A percentile compares a stretch with the other conserved stretches of the same genome.
phyloP scores from a whole-genome alignment of 2,329 filamentous ascomycete species.

The Knufia fluminis region DNA sequence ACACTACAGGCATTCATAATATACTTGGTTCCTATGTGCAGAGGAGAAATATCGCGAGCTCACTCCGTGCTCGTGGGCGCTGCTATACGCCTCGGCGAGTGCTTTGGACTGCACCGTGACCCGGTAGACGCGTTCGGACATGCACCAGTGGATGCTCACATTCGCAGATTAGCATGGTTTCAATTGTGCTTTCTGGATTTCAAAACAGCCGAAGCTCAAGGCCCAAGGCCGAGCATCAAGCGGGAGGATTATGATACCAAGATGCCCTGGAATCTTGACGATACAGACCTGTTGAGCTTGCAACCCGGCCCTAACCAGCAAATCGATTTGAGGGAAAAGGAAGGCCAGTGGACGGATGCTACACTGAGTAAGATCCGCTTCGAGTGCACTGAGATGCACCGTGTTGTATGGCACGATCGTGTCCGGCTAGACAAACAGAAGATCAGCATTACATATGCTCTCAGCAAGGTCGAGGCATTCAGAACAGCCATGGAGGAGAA shows the following conservation, averaged over 20 bases:
- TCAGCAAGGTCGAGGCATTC: slow-evolving; percentile 62
- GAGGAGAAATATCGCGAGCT: slow-evolving; percentile 61
- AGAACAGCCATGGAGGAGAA: slow-evolving; percentile 54
- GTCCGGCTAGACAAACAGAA: slow-evolving; percentile 54
- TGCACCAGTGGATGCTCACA: slow-evolving; percentile 58
- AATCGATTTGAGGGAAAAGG: slow-evolving; percentile 14
- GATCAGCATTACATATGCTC: slow-evolving; percentile 52
- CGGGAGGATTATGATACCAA: slow-evolving; percentile 66
- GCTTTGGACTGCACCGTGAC: slow-evolving; percentile 67
- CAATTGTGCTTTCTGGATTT: slow-evolving; percentile 70
- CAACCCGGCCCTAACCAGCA: slow-evolving; percentile 32
- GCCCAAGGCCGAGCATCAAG: slow-evolving; percentile 61
- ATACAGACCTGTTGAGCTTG: slow-evolving; percentile 46
- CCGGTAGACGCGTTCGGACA: slow-evolving; percentile 54
- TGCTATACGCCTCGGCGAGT: slow-evolving; percentile 64
- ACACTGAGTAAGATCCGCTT: slow-evolving; percentile 61
- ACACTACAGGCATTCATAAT: slow-evolving; percentile 69
- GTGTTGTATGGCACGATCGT: slow-evolving; percentile 60
- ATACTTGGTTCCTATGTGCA: slow-evolving; percentile 58
- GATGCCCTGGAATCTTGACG: slow-evolving; percentile 62
- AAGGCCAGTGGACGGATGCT: slow-evolving; percentile 55
- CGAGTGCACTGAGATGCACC: slow-evolving; percentile 64
- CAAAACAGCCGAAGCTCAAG: slow-evolving; percentile 64
- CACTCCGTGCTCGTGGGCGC: slow-evolving; percentile 65
- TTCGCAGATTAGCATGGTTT: slow-evolving; percentile 65